phyloP scores from a whole-genome alignment of 768 basidiomycete genomes.

The Amanita molliuscula region DNA sequence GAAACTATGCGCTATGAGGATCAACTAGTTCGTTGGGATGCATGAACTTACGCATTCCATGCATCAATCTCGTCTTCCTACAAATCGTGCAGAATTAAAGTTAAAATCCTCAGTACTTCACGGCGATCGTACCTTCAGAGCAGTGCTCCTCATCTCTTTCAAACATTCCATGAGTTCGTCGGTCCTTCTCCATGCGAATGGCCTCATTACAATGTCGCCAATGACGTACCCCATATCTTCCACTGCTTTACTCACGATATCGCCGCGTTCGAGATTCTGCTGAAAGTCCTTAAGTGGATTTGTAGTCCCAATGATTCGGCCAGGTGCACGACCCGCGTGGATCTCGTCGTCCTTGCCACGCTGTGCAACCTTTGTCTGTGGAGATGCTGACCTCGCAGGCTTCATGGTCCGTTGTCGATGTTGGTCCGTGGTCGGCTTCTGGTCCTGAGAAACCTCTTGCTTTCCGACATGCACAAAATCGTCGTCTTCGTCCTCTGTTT shows the following conservation, averaged over 20 bases:
- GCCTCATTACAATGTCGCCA: constrained; percentile 54
- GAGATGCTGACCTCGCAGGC: constrained; percentile 28
- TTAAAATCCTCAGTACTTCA: background rate
- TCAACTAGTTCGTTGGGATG: background rate
- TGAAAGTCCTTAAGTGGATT: constrained; percentile 72
- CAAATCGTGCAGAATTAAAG: background rate
- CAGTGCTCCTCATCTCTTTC: constrained; percentile 52
- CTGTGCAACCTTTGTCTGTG: constrained; percentile 4
- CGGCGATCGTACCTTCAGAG: constrained; percentile 39
- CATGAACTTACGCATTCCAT: constrained; percentile 57
- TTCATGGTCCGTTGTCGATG: constrained; percentile 11
- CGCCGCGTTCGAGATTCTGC: constrained; percentile 58
- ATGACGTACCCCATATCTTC: constrained; percentile 69
- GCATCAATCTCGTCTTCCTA: constrained; percentile 78
- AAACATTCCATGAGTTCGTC: constrained; percentile 70
- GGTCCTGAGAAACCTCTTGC: background rate
- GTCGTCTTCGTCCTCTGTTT: constrained; percentile 36
- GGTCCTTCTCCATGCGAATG: constrained; percentile 60
- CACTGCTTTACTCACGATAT: constrained; percentile 78
- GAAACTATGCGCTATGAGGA: constrained; percentile 34
- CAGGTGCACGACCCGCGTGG: constrained; percentile 48
- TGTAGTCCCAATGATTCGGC: constrained; percentile 67
- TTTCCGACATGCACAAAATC: constrained; percentile 24
- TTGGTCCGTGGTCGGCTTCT: constrained; percentile 5
- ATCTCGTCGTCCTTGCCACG: constrained; percentile 16